Base-by-base conservation (phyloP, 2,329 filamentous ascomycete genomes). In the Davidsoniella virescens region DNA sequence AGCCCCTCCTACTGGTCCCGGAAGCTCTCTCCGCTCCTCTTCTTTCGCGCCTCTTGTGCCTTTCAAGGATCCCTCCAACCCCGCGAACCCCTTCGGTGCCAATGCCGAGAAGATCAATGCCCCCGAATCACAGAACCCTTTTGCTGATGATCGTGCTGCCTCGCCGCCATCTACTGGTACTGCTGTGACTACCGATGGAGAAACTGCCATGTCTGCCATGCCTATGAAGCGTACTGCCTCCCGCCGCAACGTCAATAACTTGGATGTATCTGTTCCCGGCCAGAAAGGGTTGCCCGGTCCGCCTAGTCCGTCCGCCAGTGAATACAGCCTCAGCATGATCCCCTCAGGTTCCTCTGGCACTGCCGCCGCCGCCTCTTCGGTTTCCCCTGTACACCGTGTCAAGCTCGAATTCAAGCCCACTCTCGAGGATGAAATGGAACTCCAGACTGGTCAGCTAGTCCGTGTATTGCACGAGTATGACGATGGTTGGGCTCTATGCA, bases 401-500 rank as follows among this genome's bases (percentile, higher is more conserved):
- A 86, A 95, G 64, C 78, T 96, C 57, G 88, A 95, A 64, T 98
- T 96, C 65, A 83, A 79, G 63, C 88, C 92, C 23, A 90, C 84
- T 3, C 82, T 96, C 73, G 83, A 87, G 5, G 92, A 98, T 61
- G 92, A 98, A 66, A 71, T 98, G 60, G 84, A 79, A 55, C 73
- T 98, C 42, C 75, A 71, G 55, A 77, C 82, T 52, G 92, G 92
- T 48, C 81, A 93, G 55, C 72, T 98, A 45, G 86, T 96, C 47
- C 78, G 90, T 56, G 70, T 98, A 56, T 71, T 96, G 48, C 90
- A 96, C 61, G 88, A 94, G 66, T 98, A 96, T 60, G 92, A 98
- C 62, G 92, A 98, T 66, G 92, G 92, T 59, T 98, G 92, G 92
- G 86, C 88, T 60, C 84, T 96, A 50, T 95, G 87, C 65, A 84